phyloP scores from a whole-genome alignment of 2,329 filamentous ascomycete genomes.

The Fusarium concolor region DNA sequence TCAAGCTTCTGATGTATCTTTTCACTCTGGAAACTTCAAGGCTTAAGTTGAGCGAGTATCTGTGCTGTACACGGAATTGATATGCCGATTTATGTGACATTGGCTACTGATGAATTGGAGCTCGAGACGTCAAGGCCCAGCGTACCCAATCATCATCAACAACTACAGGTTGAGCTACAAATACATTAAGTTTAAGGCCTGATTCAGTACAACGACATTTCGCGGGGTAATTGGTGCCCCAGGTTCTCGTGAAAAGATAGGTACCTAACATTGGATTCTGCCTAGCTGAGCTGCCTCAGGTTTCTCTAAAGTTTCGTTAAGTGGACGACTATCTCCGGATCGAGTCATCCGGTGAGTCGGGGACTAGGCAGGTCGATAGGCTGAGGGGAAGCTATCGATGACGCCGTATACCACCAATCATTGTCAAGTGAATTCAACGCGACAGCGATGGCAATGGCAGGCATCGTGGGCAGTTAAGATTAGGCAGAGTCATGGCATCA shows the following conservation, averaged over 20 bases:
- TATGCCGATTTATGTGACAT: neutral
- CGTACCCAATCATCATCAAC: conserved; percentile 18
- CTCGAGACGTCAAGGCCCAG: neutral
- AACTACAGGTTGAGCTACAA: neutral
- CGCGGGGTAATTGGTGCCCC: conserved; percentile 30
- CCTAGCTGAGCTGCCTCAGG: conserved; percentile 14
- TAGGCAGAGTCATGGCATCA: neutral
- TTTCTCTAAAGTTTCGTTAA: neutral
- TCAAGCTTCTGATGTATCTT: neutral
- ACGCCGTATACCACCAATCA: conserved; percentile 21
- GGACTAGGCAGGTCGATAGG: neutral
- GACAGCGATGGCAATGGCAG: neutral
- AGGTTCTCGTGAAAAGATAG: neutral
- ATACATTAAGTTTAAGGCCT: neutral
- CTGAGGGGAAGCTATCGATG: conserved; percentile 33
- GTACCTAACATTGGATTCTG: neutral
- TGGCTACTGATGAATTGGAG: neutral
- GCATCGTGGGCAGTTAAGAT: neutral
- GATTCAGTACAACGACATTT: conserved; percentile 5
- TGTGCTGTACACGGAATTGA: too few relatives aligned
- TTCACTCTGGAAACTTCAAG: neutral
- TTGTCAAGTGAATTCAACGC: neutral
- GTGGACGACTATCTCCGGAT: conserved; percentile 15
- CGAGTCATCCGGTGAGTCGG: conserved; percentile 29
- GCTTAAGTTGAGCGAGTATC: neutral